Percentiles rank a stretch among this genome's conserved stretches.
Evolutionary conservation across 495 filamentous ascomycete species (phyloP).

Genomic region (Lasiosphaeria hispida): DNA sequence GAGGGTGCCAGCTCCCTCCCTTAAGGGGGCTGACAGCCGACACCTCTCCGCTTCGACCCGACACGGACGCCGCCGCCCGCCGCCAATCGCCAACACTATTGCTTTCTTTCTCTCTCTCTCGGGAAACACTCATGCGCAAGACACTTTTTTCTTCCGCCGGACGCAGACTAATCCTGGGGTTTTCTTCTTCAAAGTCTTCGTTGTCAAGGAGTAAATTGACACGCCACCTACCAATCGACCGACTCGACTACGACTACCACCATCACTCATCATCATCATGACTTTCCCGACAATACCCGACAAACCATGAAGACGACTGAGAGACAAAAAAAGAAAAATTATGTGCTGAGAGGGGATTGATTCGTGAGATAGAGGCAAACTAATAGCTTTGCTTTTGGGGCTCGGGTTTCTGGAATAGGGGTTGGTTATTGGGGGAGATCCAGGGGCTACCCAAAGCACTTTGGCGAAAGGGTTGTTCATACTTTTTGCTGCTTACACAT

Average conservation of each 20-base stretch:
- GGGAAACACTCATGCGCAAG: neutral
- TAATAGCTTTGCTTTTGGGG: neutral
- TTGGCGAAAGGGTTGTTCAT: neutral
- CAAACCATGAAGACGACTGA: neutral
- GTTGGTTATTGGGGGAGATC: neutral
- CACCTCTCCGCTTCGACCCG: neutral
- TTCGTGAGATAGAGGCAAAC: neutral
- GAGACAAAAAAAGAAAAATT: neutral
- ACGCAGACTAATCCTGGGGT: conserved; percentile 20
- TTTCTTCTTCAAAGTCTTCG: conserved; percentile 21
- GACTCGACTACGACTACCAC: conserved; percentile 4
- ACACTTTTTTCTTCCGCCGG: neutral
- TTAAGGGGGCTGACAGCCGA: neutral
- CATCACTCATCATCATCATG: neutral
- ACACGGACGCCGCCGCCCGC: neutral
- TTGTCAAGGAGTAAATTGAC: conserved; percentile 27
- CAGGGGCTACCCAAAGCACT: no score
- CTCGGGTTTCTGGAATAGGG: neutral
- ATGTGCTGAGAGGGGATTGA: neutral
- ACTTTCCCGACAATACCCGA: neutral
- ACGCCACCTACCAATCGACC: conserved; percentile 6
- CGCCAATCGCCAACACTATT: neutral
- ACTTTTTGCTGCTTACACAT: conserved; percentile 5
- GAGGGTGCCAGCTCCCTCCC: conserved; percentile 26
- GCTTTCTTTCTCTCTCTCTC: neutral